phyloP scores from a whole-genome alignment of 2,329 filamentous ascomycete genomes.

The Fusarium sacchari region DNA sequence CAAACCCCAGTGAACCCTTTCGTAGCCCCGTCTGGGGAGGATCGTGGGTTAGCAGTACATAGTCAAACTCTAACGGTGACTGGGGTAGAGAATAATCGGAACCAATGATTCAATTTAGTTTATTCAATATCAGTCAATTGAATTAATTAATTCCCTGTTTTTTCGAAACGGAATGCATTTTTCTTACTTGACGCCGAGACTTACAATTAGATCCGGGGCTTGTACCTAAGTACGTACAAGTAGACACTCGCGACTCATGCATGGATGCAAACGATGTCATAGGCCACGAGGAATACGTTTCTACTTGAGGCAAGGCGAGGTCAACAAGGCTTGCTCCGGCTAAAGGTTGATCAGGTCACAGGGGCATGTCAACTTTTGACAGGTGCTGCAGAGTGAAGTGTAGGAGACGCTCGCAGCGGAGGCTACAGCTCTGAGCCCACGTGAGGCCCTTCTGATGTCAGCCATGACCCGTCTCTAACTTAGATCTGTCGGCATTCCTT shows the following conservation, averaged over 20 bases:
- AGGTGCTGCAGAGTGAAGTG: background rate
- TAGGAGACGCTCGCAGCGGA: conserved; percentile 1
- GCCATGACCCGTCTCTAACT: conserved; percentile 12
- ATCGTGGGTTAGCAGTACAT: background rate
- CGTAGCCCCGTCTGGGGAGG: conserved; percentile 10
- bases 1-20: conserved; percentile 4
- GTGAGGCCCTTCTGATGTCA: conserved; percentile 33
- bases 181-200: background rate
- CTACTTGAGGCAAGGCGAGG: conserved; percentile 7
- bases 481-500: conserved; percentile 35
- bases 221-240: background rate
- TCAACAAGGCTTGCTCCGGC: conserved; percentile 22
- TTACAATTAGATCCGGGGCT: background rate
- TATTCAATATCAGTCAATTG: conserved; percentile 6
- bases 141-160: background rate
- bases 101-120: background rate
- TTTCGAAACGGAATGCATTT: conserved; percentile 13
- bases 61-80: conserved; percentile 5
- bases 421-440: conserved; percentile 9
- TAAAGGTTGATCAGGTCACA: conserved; percentile 34
- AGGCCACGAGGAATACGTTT: conserved; percentile 25
- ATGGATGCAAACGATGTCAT: conserved; percentile 32
- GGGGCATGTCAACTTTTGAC: conserved; percentile 13
- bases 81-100: background rate
- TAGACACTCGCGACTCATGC: conserved; percentile 24